phyloP scores from a whole-genome alignment of 495 filamentous ascomycete species.

The Hypoxylon lienhwacheense region DNA sequence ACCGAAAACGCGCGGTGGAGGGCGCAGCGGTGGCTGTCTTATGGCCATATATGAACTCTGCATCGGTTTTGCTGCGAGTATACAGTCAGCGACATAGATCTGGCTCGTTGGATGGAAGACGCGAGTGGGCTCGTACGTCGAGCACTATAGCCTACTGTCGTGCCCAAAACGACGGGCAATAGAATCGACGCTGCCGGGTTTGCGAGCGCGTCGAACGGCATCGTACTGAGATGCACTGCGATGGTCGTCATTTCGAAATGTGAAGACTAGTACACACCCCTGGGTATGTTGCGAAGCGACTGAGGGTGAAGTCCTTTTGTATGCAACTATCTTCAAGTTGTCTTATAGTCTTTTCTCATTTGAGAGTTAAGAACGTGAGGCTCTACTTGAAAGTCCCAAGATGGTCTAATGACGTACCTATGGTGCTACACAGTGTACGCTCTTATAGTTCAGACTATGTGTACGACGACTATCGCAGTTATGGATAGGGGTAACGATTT shows the following conservation, averaged over 20 bases:
- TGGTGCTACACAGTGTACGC: too few species aligned
- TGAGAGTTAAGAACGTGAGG: too few species aligned
- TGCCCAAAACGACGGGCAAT: slow-evolving; percentile 66
- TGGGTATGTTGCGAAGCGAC: not conserved
- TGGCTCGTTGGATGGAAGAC: not conserved
- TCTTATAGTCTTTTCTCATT: too few species aligned
- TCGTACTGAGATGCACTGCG: slow-evolving; percentile 58
- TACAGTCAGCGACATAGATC: not conserved
- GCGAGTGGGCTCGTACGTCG: slow-evolving; percentile 50
- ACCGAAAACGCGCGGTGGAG: slow-evolving; percentile 78
- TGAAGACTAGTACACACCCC: not conserved
- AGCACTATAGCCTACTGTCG: slow-evolving; percentile 62
- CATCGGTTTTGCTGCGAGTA: slow-evolving; percentile 53
- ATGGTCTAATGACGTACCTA: too few species aligned
- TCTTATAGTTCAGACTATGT: too few species aligned
- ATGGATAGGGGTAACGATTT: too few species aligned
- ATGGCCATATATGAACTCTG: slow-evolving; percentile 66
- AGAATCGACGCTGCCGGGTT: slow-evolving; percentile 68
- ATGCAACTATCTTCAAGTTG: not conserved
- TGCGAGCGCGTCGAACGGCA: slow-evolving; percentile 64
- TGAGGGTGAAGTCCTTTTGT: not conserved
- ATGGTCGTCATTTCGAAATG: slow-evolving; percentile 64
- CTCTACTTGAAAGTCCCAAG: too few species aligned
- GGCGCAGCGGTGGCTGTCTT: slow-evolving; percentile 77
- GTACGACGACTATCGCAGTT: too few species aligned